Evolutionary conservation across 352 stramenopile genomes (phyloP).

Genomic region (Phytophthora citricola): DNA sequence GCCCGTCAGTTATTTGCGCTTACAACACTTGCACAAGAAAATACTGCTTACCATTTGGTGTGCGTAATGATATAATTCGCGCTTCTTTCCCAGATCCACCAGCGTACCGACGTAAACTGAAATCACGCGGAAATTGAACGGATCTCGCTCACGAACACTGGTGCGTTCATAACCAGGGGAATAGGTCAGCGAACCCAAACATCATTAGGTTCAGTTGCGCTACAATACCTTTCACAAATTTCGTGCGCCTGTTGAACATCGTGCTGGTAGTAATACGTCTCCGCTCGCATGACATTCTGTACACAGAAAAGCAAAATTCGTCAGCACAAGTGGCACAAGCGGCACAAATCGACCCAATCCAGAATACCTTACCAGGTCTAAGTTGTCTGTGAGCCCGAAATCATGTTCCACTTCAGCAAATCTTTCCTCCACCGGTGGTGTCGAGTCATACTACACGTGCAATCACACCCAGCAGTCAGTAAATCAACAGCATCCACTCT

Average conservation of each 20-base stretch:
- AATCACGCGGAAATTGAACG: conserved; percentile 84
- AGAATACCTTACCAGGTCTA: conserved; percentile 60
- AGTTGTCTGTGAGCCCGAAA: conserved; percentile 62
- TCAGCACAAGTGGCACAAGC: conserved; percentile 10
- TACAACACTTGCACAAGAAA: too few relatives aligned
- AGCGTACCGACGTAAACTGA: conserved; percentile 91
- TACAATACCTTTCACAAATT: conserved; percentile 74
- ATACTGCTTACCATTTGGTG: conserved; percentile 88
- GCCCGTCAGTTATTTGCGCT: neutral
- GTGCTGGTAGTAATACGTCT: conserved; percentile 89
- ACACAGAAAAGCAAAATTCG: conserved; percentile 8
- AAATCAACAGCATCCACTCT: neutral
- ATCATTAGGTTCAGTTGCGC: too few relatives aligned
- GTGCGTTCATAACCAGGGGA: neutral
- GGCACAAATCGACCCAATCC: neutral
- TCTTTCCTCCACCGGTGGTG: conserved; percentile 57
- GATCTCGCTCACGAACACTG: conserved; percentile 77
- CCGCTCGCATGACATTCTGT: conserved; percentile 78
- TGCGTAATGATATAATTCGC: conserved; percentile 95
- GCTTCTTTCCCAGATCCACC: conserved; percentile 93
- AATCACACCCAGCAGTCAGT: conserved; percentile 4
- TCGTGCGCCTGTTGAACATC: conserved; percentile 82
- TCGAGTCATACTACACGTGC: conserved; percentile 62
- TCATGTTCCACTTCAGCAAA: conserved; percentile 68
- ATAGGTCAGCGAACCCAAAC: too few relatives aligned